Evolutionary conservation across 768 basidiomycete species (phyloP).

Genomic region (Bullera alba): DNA sequence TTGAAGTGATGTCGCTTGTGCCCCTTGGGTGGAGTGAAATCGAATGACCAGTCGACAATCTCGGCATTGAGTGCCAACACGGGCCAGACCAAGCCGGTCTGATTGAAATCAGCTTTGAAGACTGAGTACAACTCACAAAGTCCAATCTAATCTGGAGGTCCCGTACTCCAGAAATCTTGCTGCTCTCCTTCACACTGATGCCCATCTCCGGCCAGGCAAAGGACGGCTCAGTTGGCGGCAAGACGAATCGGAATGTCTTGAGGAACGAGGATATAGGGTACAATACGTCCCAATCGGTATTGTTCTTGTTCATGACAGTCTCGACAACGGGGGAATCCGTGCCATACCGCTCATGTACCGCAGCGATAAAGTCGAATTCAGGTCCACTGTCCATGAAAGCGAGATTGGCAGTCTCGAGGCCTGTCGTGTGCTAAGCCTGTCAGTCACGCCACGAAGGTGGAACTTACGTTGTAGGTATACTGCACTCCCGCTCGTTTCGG

Average conservation of each 20-base stretch:
- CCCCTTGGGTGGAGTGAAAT: slow-evolving; percentile 69
- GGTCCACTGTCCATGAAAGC: slow-evolving; percentile 79
- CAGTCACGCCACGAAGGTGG: not conserved
- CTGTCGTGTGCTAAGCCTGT: slow-evolving; percentile 58
- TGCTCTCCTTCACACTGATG: slow-evolving; percentile 52
- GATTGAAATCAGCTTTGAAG: slow-evolving; percentile 10
- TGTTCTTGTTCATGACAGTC: slow-evolving; percentile 65
- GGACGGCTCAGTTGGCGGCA: slow-evolving; percentile 37
- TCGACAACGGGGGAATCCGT: slow-evolving; percentile 48
- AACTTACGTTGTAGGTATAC: slow-evolving; percentile 76
- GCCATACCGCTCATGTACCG: slow-evolving; percentile 60
- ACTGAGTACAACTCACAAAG: slow-evolving; percentile 24
- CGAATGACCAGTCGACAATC: slow-evolving; percentile 75
- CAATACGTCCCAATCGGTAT: slow-evolving; percentile 74
- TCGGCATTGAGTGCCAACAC: slow-evolving; percentile 88
- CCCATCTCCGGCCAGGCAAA: slow-evolving; percentile 55
- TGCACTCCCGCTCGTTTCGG: slow-evolving; percentile 80
- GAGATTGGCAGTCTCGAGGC: slow-evolving; percentile 68
- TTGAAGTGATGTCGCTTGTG: slow-evolving; percentile 79
- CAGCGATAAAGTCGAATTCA: slow-evolving; percentile 57
- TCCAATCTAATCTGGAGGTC: slow-evolving; percentile 24
- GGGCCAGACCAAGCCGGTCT: slow-evolving; percentile 39
- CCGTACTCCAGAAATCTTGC: slow-evolving; percentile 46
- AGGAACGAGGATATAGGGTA: slow-evolving; percentile 58
- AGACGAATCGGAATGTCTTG: slow-evolving; percentile 65